Conservation (phyloP, 2,329 filamentous ascomycete genomes). For the Penicillium sp. region DNA sequence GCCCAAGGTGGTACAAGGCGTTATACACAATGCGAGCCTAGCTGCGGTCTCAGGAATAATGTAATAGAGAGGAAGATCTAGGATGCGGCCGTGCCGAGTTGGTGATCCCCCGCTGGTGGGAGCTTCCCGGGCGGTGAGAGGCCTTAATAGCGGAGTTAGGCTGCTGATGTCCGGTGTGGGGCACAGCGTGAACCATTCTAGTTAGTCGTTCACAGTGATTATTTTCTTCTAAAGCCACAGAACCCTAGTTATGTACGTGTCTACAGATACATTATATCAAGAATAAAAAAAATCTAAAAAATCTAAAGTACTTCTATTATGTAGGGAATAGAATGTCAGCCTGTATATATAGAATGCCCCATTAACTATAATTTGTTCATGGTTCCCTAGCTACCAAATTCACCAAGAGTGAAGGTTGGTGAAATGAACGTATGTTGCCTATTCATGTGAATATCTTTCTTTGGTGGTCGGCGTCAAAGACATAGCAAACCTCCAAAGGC, state of each 20-base stretch:
- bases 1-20: background rate
- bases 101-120: background rate
- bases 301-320: too few relatives aligned
- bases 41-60: background rate
- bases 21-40: background rate
- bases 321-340: too few relatives aligned
- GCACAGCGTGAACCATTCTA: background rate
- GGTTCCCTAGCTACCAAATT: background rate
- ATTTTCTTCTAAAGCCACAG: too few relatives aligned
- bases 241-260: too few relatives aligned
- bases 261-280: too few relatives aligned
- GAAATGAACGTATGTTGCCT: background rate
- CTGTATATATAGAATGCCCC: too few relatives aligned
- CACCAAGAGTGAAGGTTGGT: background rate
- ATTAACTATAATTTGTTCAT: too few relatives aligned
- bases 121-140: constrained; percentile 26
- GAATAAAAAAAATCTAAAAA: too few relatives aligned
- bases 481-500: background rate
- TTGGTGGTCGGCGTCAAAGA: background rate
- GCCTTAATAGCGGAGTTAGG: constrained; percentile 24
- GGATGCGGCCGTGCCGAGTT: background rate
- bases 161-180: constrained; percentile 26
- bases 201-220: too few relatives aligned
- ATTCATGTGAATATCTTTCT: background rate
- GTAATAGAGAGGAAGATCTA: background rate